A percentile compares a stretch with the other conserved stretches of the same genome.
phyloP scores from a whole-genome alignment of 768 basidiomycete genomes.

The Leccinum subgranulosum region DNA sequence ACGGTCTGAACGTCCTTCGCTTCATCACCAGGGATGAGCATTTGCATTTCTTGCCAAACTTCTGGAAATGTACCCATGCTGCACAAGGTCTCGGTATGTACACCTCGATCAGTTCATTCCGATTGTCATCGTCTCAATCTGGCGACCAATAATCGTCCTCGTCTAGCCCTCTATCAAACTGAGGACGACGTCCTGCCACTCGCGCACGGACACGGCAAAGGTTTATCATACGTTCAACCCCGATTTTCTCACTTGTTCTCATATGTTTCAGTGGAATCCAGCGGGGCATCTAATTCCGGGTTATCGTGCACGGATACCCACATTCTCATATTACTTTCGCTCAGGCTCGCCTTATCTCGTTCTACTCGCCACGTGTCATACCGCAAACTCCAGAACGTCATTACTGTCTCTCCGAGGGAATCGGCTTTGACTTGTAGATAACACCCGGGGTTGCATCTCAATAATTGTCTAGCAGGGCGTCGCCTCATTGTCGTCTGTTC shows the following conservation, averaged over 20 bases:
- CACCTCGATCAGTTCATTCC: not conserved
- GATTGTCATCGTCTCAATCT: not conserved
- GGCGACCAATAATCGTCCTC: not conserved
- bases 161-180: not conserved
- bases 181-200: not conserved
- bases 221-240: not conserved
- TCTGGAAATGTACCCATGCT: not conserved
- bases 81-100: not conserved
- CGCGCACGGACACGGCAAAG: not conserved
- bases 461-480: too few species aligned
- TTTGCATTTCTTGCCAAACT: not conserved
- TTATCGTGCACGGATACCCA: too few species aligned
- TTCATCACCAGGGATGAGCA: not conserved
- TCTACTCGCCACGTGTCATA: not conserved
- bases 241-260: not conserved
- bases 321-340: not conserved
- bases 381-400: not conserved
- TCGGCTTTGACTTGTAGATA: not conserved
- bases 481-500: not conserved
- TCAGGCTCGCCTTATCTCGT: not conserved
- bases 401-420: not conserved
- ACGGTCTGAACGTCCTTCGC: not conserved
- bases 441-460: not conserved
- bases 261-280: not conserved
- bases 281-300: not conserved